Percentiles rank a stretch among this genome's conserved stretches.
These are phyloP conservation scores for Cyberlindnera suaveolens DNA, from an alignment of 805 yeast species.

Conservation along the genomic window DNA sequence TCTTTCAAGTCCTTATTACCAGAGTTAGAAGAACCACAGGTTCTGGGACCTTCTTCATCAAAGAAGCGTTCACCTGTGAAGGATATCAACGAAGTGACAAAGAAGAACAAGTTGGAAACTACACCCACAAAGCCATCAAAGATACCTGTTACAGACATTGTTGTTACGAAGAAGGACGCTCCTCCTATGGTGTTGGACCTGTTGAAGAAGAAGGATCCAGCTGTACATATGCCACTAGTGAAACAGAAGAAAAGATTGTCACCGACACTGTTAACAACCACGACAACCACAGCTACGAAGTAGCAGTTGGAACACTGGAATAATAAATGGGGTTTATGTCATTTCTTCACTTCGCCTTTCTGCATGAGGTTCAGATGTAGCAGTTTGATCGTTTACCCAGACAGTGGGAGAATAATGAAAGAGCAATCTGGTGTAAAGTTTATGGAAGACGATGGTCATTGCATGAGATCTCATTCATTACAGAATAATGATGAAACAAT, in stretches of 20 bases:
- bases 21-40: constrained; percentile 2
- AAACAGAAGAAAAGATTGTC: constrained; percentile 27
- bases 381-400: too few relatives aligned
- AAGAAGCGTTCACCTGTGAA: constrained; percentile 3
- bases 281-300: too few relatives aligned
- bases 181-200: neutral
- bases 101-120: constrained; percentile 1
- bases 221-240: constrained; percentile 7
- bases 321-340: too few relatives aligned
- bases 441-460: too few relatives aligned
- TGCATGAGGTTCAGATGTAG: too few relatives aligned
- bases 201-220: constrained; percentile 1
- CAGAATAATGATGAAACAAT: too few relatives aligned
- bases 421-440: too few relatives aligned
- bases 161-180: neutral
- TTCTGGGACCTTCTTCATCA: constrained; percentile 3
- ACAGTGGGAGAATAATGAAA: too few relatives aligned
- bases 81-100: neutral
- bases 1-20: constrained; percentile 18
- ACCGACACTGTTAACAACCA: constrained; percentile 7
- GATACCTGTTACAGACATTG: neutral
- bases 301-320: neutral
- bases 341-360: too few relatives aligned
- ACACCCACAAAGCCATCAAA: neutral
- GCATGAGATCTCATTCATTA: too few relatives aligned